Conservation (phyloP, 2,329 filamentous ascomycete genomes). For the Ophidiomyces ophidiicola region DNA sequence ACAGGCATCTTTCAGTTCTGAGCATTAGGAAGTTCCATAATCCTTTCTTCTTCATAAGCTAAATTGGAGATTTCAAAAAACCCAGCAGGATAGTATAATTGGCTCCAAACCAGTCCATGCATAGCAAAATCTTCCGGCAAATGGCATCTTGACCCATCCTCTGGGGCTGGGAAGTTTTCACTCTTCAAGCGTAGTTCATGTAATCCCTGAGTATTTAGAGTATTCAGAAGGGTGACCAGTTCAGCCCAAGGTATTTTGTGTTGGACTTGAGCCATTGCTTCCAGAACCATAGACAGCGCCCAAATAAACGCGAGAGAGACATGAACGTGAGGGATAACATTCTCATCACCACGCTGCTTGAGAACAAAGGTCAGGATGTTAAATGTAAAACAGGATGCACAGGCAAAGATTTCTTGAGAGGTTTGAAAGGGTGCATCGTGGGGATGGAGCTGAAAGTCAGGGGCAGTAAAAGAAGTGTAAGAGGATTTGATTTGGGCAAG, state of each 20-base stretch:
- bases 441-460: too few species aligned
- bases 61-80: too few species aligned
- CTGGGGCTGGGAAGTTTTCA: conserved; percentile 32
- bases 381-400: too few species aligned
- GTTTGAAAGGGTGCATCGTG: too few species aligned
- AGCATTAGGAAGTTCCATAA: too few species aligned
- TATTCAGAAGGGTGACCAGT: conserved; percentile 43
- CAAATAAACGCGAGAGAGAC: conserved; percentile 43
- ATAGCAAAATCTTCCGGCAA: conserved; percentile 48
- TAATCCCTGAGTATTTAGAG: conserved; percentile 34
- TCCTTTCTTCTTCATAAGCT: too few species aligned
- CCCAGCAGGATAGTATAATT: conserved; percentile 35
- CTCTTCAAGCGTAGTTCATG: neutral
- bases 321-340: conserved; percentile 44
- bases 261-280: conserved; percentile 31
- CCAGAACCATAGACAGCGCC: conserved; percentile 28
- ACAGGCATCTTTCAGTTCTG: too few species aligned
- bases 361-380: too few species aligned
- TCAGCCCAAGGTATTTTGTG: conserved; percentile 39
- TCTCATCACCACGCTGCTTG: conserved; percentile 38
- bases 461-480: too few species aligned
- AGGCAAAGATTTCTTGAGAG: too few species aligned
- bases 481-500: too few species aligned
- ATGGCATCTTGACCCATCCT: conserved; percentile 31
- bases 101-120: conserved; percentile 43